Conservation (phyloP, 2,329 filamentous ascomycete species). For the Apiospora marii region DNA sequence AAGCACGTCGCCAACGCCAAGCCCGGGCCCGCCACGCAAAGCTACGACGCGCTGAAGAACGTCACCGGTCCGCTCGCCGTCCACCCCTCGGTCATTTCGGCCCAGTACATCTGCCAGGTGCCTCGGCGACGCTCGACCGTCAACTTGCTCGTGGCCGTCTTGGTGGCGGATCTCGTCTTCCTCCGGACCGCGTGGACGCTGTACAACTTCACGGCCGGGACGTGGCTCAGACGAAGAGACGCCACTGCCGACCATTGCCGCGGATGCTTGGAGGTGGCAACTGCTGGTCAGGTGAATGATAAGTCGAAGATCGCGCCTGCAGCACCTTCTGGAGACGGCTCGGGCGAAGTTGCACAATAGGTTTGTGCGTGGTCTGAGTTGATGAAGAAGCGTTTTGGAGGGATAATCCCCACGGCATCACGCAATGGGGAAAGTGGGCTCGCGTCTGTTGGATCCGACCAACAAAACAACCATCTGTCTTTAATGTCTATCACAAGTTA, state of each 20-base stretch:
- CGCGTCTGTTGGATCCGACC: too few species aligned
- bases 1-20: background rate
- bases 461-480: too few species aligned
- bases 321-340: too few species aligned
- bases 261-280: background rate
- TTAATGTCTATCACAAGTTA: too few species aligned
- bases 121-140: background rate
- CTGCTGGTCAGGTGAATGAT: too few species aligned
- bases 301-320: too few species aligned
- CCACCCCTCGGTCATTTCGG: background rate
- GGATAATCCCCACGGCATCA: too few species aligned
- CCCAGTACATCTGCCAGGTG: constrained; percentile 18
- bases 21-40: background rate
- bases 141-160: background rate
- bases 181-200: background rate
- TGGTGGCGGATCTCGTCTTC: constrained; percentile 20
- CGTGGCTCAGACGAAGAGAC: background rate
- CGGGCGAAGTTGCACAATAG: too few species aligned
- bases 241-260: background rate
- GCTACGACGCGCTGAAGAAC: background rate
- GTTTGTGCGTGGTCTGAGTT: too few species aligned
- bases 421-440: too few species aligned
- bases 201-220: background rate
- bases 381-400: too few species aligned
- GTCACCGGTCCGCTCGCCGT: background rate